These are phyloP conservation scores for Sphagnum tenellum DNA, from an alignment of 225 moss, liverwort and hornwort species.

Conservation along the genomic window DNA sequence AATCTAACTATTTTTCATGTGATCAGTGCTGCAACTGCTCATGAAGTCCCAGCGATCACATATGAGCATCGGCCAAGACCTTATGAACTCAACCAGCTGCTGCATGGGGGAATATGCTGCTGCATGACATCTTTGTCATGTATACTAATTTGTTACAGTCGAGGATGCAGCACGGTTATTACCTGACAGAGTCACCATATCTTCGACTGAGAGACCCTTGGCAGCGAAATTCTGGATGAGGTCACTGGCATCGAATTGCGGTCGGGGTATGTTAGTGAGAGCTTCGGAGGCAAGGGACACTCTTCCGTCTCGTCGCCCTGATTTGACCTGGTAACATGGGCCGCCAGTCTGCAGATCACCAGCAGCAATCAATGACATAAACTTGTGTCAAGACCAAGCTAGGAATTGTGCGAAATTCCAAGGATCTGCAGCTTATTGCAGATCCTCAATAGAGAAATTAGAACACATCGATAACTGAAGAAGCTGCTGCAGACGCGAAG, in stretches of 20 bases:
- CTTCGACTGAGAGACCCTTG: conserved; percentile 7
- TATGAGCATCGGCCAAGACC: no score
- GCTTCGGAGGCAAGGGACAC: conserved; percentile 10
- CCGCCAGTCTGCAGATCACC: background rate
- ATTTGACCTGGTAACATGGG: conserved; percentile 7
- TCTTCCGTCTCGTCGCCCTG: conserved; percentile 23
- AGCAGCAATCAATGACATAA: conserved; percentile 4
- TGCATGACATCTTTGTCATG: background rate
- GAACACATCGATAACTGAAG: background rate
- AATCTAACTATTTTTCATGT: no score
- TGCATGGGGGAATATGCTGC: no score
- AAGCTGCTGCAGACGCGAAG: background rate
- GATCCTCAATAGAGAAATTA: background rate
- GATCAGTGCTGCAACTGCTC: background rate
- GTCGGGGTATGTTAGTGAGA: conserved; percentile 5
- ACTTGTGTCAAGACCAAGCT: conserved; percentile 11
- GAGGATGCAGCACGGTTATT: background rate
- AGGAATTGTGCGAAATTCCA: background rate
- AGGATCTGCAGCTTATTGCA: background rate
- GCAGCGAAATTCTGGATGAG: conserved; percentile 1
- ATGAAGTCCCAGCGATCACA: no score
- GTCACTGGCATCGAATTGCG: background rate
- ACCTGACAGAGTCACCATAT: conserved; percentile 32
- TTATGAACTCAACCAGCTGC: no score
- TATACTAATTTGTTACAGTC: background rate